These are phyloP conservation scores for Nepenthes gracilis DNA, from an alignment of 148 eudicot species.

Conservation along the genomic window DNA sequence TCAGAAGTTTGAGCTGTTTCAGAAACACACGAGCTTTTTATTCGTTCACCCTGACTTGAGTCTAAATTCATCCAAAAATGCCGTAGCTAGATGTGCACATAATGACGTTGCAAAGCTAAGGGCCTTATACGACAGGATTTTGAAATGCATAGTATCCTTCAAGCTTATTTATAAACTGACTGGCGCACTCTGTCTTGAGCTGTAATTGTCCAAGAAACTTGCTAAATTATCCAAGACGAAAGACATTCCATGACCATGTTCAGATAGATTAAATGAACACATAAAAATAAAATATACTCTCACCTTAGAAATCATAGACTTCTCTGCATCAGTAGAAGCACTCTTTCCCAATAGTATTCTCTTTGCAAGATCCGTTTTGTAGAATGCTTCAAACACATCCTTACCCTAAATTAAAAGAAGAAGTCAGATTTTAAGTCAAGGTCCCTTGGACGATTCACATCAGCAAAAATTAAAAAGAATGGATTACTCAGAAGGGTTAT, in stretches of 20 bases:
- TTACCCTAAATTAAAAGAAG: conserved; percentile 48
- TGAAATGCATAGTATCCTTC: conserved; percentile 46
- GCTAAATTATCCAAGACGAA: conserved; percentile 4
- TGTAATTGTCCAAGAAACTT: conserved; percentile 26
- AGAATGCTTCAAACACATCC: conserved; percentile 98
- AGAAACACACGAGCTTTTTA: not conserved
- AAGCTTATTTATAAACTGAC: conserved; percentile 95
- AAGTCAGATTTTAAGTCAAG: not conserved
- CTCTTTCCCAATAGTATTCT: conserved; percentile 91
- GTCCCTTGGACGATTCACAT: not conserved
- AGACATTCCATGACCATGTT: not conserved
- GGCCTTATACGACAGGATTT: not conserved
- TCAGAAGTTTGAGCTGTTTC: conserved; percentile 89
- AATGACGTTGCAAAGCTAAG: not conserved
- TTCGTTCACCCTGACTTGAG: not conserved
- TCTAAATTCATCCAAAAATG: not conserved
- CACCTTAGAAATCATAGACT: conserved; percentile 97
- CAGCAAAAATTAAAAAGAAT: not conserved
- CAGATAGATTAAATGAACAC: not conserved
- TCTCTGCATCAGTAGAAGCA: conserved; percentile 98
- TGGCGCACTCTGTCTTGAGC: conserved; percentile 96
- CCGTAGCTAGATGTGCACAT: too few relatives aligned
- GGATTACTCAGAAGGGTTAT: not conserved
- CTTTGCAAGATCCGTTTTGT: conserved; percentile 95
- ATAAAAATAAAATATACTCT: not conserved